A percentile compares a stretch with the other conserved stretches of the same genome.
Evolutionary conservation across 1,139 yeast genomes (phyloP).

Genomic region (Saccharomyces hybrid): DNA sequence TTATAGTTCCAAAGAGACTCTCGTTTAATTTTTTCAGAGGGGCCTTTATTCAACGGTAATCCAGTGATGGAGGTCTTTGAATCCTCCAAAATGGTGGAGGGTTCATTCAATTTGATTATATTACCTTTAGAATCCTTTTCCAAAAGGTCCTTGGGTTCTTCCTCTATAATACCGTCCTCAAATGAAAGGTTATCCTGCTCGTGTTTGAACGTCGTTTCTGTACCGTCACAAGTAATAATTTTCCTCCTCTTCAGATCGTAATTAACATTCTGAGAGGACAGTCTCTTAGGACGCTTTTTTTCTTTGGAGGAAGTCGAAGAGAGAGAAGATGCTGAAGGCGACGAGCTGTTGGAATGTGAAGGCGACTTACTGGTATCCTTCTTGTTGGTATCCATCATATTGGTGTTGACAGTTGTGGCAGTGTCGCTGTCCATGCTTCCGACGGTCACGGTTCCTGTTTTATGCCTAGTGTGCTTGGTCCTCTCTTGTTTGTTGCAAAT

Average conservation of each 20-base stretch:
- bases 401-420: background rate
- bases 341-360: background rate
- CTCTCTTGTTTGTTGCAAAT: background rate
- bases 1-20: conserved; percentile 27
- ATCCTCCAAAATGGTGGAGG: conserved; percentile 11
- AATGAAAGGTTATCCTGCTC: conserved; percentile 2
- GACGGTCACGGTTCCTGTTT: no score
- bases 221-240: conserved; percentile 24
- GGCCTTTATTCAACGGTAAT: conserved; percentile 24
- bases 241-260: conserved; percentile 28
- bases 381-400: background rate
- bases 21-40: conserved; percentile 27
- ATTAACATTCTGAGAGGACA: conserved; percentile 27
- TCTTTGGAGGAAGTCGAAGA: background rate
- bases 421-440: background rate
- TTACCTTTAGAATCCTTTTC: conserved; percentile 19
- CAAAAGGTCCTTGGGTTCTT: conserved; percentile 9
- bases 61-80: conserved; percentile 29
- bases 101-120: conserved; percentile 22
- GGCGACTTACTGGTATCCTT: background rate
- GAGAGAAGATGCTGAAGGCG: background rate
- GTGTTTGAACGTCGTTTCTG: conserved; percentile 2
- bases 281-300: conserved; percentile 22
- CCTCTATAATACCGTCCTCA: conserved; percentile 2
- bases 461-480: background rate